Base-by-base conservation (phyloP, 768 basidiomycete genomes). In the Amanita muscaria region DNA sequence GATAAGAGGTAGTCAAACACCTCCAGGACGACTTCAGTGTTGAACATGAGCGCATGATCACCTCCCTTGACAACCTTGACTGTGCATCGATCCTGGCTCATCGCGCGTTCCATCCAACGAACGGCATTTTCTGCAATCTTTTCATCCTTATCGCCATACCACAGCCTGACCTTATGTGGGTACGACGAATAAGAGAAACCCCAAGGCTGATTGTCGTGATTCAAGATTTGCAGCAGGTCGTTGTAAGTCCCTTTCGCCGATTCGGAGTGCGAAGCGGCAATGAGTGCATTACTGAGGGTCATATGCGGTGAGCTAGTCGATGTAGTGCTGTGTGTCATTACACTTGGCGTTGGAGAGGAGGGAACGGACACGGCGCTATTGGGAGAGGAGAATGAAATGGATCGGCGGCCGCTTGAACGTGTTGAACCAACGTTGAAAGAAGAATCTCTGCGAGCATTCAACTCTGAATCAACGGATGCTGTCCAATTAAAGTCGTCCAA, bases 61-160 rank as follows among this genome's bases (percentile, higher is more conserved):
- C 88, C 93, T 29, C 88, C 88, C 54, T 77, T 79, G 42, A 93
- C 80, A 32, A 96, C 80, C 55, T 81, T 77, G 29, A 99, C 79
- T 34, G 71, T 68, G 59, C 91, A 94, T 46, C 72, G 67, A 31
- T 80, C 80, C 34, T 74, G 72, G 15, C 79, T 75, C 85, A 92
- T 88, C 27, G 75, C 78, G 50, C 76, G 77, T 62, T 92, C 88
- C 86, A 92, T 88, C 89, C 90, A 94, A 53, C 85, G 66, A 31
- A 98, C 83, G 35, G 89, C 87, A 53, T 84, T 81, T 59, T 94
- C 85, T 25, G 84, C 83, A 49, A 99, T 94, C 65, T 83, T 85
- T 63, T 97, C 94, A 61, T 99, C 94, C 51, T 73, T 77, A 53
- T 91, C 87, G 2, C 94, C 94, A 52, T 91, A 91, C 90, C 90